Conservation (phyloP, 805 yeast species). For the Isabelozyma pseudorhagii region DNA sequence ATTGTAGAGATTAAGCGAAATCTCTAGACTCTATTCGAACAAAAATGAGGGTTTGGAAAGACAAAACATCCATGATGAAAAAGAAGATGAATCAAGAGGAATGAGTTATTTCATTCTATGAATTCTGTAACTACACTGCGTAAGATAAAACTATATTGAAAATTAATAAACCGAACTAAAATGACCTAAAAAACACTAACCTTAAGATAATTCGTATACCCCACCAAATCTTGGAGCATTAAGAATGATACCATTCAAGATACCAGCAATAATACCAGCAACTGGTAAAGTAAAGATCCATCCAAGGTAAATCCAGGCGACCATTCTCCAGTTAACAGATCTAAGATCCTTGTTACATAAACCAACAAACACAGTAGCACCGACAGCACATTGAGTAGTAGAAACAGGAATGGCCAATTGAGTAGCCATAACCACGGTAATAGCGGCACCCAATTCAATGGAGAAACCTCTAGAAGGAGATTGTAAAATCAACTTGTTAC, state of each 20-base stretch:
- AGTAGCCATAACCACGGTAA: constrained; percentile 73
- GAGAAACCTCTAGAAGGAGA: constrained; percentile 78
- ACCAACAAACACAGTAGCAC: constrained; percentile 76
- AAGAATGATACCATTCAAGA: constrained; percentile 58
- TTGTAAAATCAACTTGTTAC: constrained; percentile 71
- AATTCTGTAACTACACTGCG: no score
- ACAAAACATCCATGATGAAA: no score
- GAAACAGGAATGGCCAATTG: constrained; percentile 70
- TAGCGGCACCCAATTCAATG: constrained; percentile 75
- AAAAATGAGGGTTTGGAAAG: no score
- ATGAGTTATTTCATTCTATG: no score
- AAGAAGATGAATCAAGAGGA: no score
- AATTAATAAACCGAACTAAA: neutral
- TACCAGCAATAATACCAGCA: constrained; percentile 72
- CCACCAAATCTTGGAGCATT: constrained; percentile 55
- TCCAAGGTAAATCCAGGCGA: constrained; percentile 65
- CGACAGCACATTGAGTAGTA: constrained; percentile 76
- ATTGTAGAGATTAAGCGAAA: no score
- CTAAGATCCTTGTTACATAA: constrained; percentile 61
- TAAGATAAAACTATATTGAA: no score
- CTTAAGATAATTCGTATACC: constrained; percentile 13
- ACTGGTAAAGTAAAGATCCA: constrained; percentile 73
- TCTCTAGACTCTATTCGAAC: no score
- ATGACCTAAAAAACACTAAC: neutral
- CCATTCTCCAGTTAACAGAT: constrained; percentile 77